Conservation (phyloP, 2,329 filamentous ascomycete species). For the Stemphylium vesicarium region DNA sequence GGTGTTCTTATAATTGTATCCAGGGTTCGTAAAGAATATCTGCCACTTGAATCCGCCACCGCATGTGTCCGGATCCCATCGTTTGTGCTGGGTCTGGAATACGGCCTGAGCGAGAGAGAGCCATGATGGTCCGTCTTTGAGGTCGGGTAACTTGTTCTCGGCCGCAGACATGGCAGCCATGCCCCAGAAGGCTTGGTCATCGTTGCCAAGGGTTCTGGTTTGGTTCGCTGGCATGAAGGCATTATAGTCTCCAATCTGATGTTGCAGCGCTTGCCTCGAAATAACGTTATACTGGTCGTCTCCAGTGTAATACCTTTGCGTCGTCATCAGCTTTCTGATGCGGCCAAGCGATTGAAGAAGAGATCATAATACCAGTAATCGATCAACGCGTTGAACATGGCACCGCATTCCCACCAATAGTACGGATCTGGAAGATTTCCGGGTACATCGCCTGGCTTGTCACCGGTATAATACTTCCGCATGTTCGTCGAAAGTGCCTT, state of each 20-base stretch:
- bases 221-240: conserved; percentile 82
- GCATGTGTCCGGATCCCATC: conserved; percentile 74
- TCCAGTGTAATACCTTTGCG: conserved; percentile 51
- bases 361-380: conserved; percentile 54
- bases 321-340: too few relatives aligned
- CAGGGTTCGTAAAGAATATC: conserved; percentile 76
- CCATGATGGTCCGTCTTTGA: conserved; percentile 64
- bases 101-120: conserved; percentile 72
- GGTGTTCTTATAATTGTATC: conserved; percentile 84
- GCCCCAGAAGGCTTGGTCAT: conserved; percentile 66
- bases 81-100: conserved; percentile 72
- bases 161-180: conserved; percentile 65
- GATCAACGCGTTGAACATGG: conserved; percentile 50
- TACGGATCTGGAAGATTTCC: conserved; percentile 60
- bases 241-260: conserved; percentile 73
- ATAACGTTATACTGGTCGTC: conserved; percentile 49
- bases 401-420: conserved; percentile 54
- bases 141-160: conserved; percentile 56
- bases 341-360: too few relatives aligned
- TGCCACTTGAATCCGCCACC: conserved; percentile 81
- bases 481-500: conserved; percentile 66
- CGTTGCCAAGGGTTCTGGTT: conserved; percentile 61
- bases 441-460: conserved; percentile 63
- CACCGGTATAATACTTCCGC: conserved; percentile 70
- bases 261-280: conserved; percentile 65